These are phyloP conservation scores for Phytophthora rubi DNA, from an alignment of 352 stramenopile genomes.

Conservation along the genomic window DNA sequence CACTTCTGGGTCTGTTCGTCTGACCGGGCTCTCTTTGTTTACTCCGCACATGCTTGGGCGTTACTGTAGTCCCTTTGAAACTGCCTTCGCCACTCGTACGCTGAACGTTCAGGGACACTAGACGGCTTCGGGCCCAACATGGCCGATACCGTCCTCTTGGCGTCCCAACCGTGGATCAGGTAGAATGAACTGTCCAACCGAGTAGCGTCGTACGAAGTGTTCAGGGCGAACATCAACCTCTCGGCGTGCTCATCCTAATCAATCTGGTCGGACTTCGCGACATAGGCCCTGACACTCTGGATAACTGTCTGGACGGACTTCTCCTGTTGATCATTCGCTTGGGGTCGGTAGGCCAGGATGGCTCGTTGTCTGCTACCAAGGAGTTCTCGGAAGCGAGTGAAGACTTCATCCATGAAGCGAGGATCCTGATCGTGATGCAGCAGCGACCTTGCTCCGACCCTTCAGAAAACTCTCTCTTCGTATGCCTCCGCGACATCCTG, in stretches of 20 bases:
- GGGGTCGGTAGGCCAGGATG: constrained; percentile 35
- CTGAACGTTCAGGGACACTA: background rate
- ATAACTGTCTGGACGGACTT: constrained; percentile 37
- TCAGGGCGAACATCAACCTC: constrained; percentile 31
- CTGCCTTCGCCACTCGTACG: constrained; percentile 7
- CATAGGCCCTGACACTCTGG: constrained; percentile 16
- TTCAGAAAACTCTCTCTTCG: constrained; percentile 25
- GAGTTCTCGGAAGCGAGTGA: constrained; percentile 33
- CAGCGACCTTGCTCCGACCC: constrained; percentile 26
- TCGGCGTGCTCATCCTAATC: constrained; percentile 40
- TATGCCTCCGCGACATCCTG: constrained; percentile 34
- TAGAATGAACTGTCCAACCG: constrained; percentile 18
- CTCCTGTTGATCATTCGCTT: constrained; percentile 46
- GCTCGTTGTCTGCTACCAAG: constrained; percentile 24
- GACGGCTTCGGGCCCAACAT: background rate
- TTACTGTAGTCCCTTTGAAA: constrained; percentile 4
- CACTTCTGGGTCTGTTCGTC: background rate
- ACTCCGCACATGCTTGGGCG: background rate
- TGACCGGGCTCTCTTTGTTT: background rate
- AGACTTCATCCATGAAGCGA: constrained; percentile 35
- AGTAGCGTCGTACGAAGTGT: constrained; percentile 21
- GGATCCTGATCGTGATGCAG: constrained; percentile 37
- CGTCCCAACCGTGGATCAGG: constrained; percentile 27
- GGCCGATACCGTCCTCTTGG: constrained; percentile 2
- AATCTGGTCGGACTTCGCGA: constrained; percentile 25